phyloP scores from a whole-genome alignment of 805 yeast species.

The Metschnikowia cubensis region DNA sequence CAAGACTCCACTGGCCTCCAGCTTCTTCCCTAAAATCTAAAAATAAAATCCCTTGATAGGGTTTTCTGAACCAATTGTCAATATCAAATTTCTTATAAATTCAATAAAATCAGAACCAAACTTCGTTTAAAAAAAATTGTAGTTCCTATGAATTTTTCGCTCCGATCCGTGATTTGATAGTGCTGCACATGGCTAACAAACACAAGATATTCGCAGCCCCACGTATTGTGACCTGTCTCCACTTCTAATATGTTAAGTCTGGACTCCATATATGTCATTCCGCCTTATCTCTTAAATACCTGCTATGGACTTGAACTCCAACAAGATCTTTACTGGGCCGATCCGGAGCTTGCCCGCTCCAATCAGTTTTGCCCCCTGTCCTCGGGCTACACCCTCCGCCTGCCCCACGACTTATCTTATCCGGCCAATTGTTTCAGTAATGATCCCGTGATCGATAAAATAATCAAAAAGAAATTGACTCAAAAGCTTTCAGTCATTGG shows the following conservation, averaged over 20 bases:
- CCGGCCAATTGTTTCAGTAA: conserved; percentile 22
- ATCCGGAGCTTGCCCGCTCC: conserved; percentile 23
- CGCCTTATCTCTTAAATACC: conserved; percentile 41
- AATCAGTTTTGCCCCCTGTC: conserved; percentile 28
- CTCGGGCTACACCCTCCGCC: conserved; percentile 22
- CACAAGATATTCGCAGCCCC: conserved; percentile 5
- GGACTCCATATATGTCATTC: conserved; percentile 31
- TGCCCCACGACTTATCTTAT: conserved; percentile 12
- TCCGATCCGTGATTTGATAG: background rate
- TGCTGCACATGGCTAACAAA: conserved; percentile 4
- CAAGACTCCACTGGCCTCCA: background rate
- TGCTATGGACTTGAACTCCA: conserved; percentile 33
- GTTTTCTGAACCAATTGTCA: too few species aligned
- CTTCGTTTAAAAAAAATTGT: background rate
- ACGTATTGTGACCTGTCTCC: conserved; percentile 4
- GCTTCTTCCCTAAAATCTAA: background rate
- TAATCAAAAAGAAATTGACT: conserved; percentile 30
- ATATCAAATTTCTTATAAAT: too few species aligned
- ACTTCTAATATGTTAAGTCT: conserved; percentile 10
- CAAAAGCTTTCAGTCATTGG: conserved; percentile 36
- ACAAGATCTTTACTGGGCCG: conserved; percentile 20
- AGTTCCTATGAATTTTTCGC: background rate
- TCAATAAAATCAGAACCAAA: too few species aligned
- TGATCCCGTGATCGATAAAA: conserved; percentile 28
- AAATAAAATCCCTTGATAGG: background rate